These are phyloP conservation scores for Oenanthe javanica DNA, from an alignment of 140 eudicot species.

Conservation along the genomic window DNA sequence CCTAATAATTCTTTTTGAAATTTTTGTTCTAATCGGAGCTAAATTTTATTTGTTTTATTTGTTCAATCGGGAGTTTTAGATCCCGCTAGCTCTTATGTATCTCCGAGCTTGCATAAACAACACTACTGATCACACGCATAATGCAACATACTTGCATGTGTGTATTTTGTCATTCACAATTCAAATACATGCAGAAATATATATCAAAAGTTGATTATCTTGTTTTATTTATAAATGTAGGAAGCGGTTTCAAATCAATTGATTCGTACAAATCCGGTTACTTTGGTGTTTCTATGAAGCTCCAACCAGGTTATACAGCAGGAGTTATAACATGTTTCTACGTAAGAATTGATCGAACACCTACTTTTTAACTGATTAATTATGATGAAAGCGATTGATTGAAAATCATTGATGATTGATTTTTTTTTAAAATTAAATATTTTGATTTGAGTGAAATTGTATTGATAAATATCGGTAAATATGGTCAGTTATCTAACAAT, in stretches of 20 bases:
- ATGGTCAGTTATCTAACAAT: constrained; percentile 47
- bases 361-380: not conserved
- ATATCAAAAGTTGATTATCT: too few species aligned
- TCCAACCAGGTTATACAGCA: constrained; percentile 90
- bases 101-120: too few species aligned
- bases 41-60: too few species aligned
- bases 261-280: constrained; percentile 55
- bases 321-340: constrained; percentile 80
- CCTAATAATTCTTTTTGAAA: too few species aligned
- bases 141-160: constrained; percentile 7
- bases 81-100: too few species aligned
- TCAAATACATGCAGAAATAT: not conserved
- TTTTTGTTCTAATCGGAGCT: too few species aligned
- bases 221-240: constrained; percentile 14
- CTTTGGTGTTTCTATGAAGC: constrained; percentile 59
- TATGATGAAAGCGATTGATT: not conserved
- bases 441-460: not conserved
- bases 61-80: too few species aligned
- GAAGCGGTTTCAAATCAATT: constrained; percentile 82
- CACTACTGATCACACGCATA: too few species aligned
- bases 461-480: not conserved
- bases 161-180: not conserved
- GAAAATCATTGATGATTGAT: not conserved
- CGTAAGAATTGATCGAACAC: constrained; percentile 24
- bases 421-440: not conserved